Conservation (phyloP, 768 basidiomycete genomes). For the Suillus luteus region DNA sequence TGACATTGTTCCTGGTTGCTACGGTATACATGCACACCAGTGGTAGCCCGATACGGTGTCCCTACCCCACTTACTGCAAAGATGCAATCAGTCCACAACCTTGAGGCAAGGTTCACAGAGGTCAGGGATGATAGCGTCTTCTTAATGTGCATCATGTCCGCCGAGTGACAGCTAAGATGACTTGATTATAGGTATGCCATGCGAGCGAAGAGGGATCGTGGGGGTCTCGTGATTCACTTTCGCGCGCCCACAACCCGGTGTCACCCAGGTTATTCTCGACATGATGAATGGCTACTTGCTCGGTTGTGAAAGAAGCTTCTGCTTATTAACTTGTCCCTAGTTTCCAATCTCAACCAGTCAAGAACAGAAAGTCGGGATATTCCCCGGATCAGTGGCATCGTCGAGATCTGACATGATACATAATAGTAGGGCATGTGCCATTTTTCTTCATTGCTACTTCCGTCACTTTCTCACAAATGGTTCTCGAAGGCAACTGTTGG, state of each 20-base stretch:
- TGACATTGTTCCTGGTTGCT: constrained; percentile 19
- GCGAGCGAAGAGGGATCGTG: constrained; percentile 1
- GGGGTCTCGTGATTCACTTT: neutral
- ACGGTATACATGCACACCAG: constrained; percentile 13
- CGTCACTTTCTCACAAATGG: constrained; percentile 14
- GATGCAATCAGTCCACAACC: constrained; percentile 5
- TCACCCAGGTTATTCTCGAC: constrained; percentile 1
- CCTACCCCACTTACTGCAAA: neutral
- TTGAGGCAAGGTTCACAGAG: constrained; percentile 5
- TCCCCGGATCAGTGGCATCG: neutral
- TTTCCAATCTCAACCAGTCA: neutral
- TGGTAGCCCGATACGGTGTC: constrained; percentile 1
- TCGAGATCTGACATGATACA: constrained; percentile 2
- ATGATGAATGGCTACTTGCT: constrained; percentile 9
- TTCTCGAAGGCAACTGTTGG: constrained; percentile 10
- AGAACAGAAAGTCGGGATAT: neutral
- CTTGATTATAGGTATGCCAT: constrained; percentile 13
- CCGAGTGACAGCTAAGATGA: constrained; percentile 8
- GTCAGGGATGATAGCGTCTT: neutral
- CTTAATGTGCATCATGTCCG: constrained; percentile 9
- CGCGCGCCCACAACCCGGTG: neutral
- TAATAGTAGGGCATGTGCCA: constrained; percentile 1
- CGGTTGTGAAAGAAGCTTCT: constrained; percentile 5
- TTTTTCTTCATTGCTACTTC: constrained; percentile 2
- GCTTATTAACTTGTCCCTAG: neutral